Conservation (phyloP, 1,284 basidiomycete genomes). For the Meira nashicola region DNA sequence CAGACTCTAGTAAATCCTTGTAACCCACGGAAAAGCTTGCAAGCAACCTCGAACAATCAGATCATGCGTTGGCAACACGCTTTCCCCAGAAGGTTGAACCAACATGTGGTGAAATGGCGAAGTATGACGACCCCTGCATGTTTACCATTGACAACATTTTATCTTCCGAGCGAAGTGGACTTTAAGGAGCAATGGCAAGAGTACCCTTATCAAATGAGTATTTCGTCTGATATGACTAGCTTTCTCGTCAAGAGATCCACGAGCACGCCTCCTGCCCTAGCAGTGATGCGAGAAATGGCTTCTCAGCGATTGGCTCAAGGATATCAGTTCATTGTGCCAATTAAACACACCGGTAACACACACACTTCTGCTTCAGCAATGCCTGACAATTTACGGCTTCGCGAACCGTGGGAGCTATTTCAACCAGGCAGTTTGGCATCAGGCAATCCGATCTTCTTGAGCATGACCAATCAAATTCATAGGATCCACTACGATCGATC, state of each 20-base stretch:
- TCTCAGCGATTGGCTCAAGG: conserved; percentile 86
- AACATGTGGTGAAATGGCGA: conserved; percentile 89
- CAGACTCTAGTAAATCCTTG: conserved; percentile 49
- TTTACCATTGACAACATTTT: conserved; percentile 84
- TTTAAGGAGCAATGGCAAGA: conserved; percentile 46
- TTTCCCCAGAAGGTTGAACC: conserved; percentile 69
- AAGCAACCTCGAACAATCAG: conserved; percentile 15
- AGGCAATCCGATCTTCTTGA: conserved; percentile 71
- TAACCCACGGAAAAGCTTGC: conserved; percentile 41
- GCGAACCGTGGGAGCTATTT: conserved; percentile 48
- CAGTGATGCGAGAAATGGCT: conserved; percentile 86
- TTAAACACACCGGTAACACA: background rate
- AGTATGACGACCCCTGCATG: conserved; percentile 64
- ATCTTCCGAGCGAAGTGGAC: conserved; percentile 46
- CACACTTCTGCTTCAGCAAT: background rate
- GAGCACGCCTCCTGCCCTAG: conserved; percentile 65
- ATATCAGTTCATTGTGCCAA: conserved; percentile 76
- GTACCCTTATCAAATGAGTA: conserved; percentile 47
- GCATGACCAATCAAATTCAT: conserved; percentile 93
- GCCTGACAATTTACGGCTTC: conserved; percentile 15
- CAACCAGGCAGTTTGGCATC: conserved; percentile 47
- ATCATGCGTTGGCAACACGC: conserved; percentile 68
- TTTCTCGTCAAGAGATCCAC: conserved; percentile 53
- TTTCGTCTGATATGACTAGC: conserved; percentile 43
- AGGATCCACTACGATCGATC: conserved; percentile 72